These are phyloP conservation scores for Pisolithus sp. DNA, from an alignment of 768 basidiomycete species.

Conservation along the genomic window DNA sequence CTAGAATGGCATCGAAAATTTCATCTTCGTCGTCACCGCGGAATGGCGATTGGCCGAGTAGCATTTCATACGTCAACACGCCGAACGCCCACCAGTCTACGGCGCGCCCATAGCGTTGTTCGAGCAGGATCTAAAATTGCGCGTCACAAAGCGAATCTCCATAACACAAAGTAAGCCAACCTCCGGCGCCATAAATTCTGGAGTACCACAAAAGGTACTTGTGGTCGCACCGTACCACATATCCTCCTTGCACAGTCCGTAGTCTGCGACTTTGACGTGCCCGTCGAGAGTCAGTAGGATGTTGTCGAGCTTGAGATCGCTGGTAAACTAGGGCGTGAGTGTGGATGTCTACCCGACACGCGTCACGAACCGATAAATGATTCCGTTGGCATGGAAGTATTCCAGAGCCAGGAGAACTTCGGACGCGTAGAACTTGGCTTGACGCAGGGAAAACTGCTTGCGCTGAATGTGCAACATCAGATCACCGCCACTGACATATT, in stretches of 20 bases:
- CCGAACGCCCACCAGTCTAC: constrained; percentile 99
- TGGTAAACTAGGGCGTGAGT: constrained; percentile 24
- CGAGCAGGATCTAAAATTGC: constrained; percentile 80
- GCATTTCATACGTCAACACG: constrained; percentile 97
- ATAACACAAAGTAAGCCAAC: constrained; percentile 37
- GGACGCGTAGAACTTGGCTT: constrained; percentile 98
- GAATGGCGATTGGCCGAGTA: constrained; percentile 98
- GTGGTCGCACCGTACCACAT: constrained; percentile 98
- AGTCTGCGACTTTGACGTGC: constrained; percentile 98
- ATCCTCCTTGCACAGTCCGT: constrained; percentile 97
- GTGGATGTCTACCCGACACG: neutral
- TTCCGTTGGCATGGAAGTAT: constrained; percentile 98
- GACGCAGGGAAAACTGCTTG: constrained; percentile 96
- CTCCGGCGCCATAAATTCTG: constrained; percentile 99
- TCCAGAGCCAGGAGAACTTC: constrained; percentile 94
- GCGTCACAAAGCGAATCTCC: constrained; percentile 2
- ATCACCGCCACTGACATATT: constrained; percentile 98
- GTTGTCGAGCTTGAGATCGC: constrained; percentile 97
- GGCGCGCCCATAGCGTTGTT: constrained; percentile 96
- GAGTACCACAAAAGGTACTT: constrained; percentile 98
- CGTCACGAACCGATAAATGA: constrained; percentile 84
- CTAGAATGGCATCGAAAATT: constrained; percentile 98
- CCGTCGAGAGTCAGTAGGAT: constrained; percentile 95
- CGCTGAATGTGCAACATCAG: constrained; percentile 99
- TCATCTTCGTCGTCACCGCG: constrained; percentile 99